Conservation (phyloP, 2,329 filamentous ascomycete genomes). For the Metarhizium rileyi region DNA sequence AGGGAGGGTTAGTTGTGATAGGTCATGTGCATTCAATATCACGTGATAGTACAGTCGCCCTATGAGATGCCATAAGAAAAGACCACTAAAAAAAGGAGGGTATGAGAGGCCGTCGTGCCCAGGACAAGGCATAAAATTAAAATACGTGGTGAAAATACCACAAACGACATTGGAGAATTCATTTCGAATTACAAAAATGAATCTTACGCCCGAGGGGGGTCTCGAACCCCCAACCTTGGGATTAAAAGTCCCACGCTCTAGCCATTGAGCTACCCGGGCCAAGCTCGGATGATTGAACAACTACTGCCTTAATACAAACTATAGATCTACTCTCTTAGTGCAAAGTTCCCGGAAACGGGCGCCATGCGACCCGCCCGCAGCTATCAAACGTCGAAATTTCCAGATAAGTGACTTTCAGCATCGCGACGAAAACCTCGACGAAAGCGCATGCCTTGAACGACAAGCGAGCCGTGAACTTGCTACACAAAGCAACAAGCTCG, state of each 20-base stretch:
- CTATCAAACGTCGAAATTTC: conserved; percentile 9
- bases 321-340: no score
- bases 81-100: no score
- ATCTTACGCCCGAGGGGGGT: conserved; percentile 20
- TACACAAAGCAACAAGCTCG: no score
- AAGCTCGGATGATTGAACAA: background rate
- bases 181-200: background rate
- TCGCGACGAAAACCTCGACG: background rate
- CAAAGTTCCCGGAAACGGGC: background rate
- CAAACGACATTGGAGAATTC: background rate
- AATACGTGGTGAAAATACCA: background rate
- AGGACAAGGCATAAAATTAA: background rate
- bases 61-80: no score
- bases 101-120: no score
- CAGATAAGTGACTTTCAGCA: background rate
- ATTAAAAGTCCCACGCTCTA: conserved; percentile 25
- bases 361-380: background rate
- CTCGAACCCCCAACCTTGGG: conserved; percentile 24
- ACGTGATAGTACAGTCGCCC: no score
- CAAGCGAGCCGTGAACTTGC: background rate
- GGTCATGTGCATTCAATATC: no score
- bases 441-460: background rate
- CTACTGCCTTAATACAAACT: background rate
- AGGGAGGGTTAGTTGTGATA: no score
- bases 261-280: conserved; percentile 24